phyloP scores from a whole-genome alignment of 1,284 basidiomycete genomes.

The Melampsora americana region DNA sequence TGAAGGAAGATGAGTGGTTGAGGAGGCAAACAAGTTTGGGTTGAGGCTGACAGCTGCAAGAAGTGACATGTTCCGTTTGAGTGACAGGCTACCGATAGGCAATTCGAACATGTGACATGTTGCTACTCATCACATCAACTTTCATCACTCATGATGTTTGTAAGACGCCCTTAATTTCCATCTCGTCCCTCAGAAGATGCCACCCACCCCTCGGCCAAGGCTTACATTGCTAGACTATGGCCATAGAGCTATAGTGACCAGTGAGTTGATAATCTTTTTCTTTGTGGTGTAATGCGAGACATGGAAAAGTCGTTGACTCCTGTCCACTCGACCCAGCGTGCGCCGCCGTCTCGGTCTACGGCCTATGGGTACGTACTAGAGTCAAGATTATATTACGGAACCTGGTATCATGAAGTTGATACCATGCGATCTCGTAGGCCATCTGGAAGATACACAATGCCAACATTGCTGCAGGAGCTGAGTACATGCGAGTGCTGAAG shows the following conservation, averaged over 20 bases:
- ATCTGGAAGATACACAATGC: constrained; percentile 45
- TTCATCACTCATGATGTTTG: too few relatives aligned
- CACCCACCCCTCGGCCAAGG: constrained; percentile 25
- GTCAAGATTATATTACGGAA: neutral
- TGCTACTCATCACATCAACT: too few relatives aligned
- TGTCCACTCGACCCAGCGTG: constrained; percentile 9
- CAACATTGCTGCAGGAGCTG: constrained; percentile 42
- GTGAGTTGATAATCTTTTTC: constrained; percentile 9
- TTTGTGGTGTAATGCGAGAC: neutral
- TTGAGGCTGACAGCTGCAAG: too few relatives aligned
- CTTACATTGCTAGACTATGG: constrained; percentile 40
- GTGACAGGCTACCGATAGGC: too few relatives aligned
- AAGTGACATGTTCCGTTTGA: too few relatives aligned
- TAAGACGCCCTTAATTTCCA: too few relatives aligned
- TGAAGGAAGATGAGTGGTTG: too few relatives aligned
- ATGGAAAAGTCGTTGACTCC: neutral
- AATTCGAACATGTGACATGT: too few relatives aligned
- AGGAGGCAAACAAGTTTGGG: too few relatives aligned
- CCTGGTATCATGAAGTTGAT: too few relatives aligned
- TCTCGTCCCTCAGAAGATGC: neutral
- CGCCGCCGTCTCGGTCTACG: constrained; percentile 39
- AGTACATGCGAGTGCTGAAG: constrained; percentile 42
- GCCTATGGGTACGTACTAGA: constrained; percentile 30
- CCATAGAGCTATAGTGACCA: constrained; percentile 41
- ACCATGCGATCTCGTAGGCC: constrained; percentile 4